Conservation (phyloP, 768 basidiomycete genomes). For the Favolaschia claudopus region DNA sequence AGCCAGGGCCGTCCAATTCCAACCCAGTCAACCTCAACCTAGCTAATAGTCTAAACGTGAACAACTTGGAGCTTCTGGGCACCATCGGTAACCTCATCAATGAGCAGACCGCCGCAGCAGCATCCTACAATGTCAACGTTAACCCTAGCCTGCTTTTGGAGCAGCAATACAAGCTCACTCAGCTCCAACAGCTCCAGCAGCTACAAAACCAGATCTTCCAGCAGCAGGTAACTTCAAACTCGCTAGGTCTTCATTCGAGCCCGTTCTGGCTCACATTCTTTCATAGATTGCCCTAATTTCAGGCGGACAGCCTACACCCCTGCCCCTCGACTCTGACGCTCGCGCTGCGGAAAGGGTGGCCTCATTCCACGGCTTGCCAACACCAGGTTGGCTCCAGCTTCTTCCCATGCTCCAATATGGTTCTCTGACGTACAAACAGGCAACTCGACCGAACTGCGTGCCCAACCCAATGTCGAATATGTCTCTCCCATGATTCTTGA, state of each 20-base stretch:
- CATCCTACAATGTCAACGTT: conserved; percentile 24
- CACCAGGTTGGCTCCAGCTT: conserved; percentile 60
- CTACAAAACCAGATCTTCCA: conserved; percentile 88
- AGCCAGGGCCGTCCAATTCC: background rate
- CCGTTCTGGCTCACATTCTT: background rate
- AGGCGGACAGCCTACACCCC: conserved; percentile 53
- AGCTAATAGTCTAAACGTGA: conserved; percentile 28
- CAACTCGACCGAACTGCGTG: conserved; percentile 30
- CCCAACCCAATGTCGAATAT: conserved; percentile 56
- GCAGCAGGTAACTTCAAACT: conserved; percentile 70
- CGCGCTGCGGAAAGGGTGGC: conserved; percentile 39
- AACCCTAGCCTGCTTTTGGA: conserved; percentile 66
- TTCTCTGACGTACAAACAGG: conserved; percentile 20
- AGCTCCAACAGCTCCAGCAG: conserved; percentile 80
- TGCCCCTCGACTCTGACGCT: conserved; percentile 43
- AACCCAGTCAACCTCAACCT: too few species aligned
- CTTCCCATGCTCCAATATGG: conserved; percentile 22
- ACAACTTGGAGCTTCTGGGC: conserved; percentile 15
- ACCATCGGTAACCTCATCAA: conserved; percentile 21
- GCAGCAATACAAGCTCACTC: conserved; percentile 80
- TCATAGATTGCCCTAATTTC: conserved; percentile 72
- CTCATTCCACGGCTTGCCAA: conserved; percentile 64
- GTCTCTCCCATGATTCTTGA: conserved; percentile 68
- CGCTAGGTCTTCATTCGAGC: conserved; percentile 4
- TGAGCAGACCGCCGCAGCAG: conserved; percentile 20